Evolutionary conservation across 2,329 filamentous ascomycete genomes (phyloP).

Genomic region (Neophaeococcomyces aloes): DNA sequence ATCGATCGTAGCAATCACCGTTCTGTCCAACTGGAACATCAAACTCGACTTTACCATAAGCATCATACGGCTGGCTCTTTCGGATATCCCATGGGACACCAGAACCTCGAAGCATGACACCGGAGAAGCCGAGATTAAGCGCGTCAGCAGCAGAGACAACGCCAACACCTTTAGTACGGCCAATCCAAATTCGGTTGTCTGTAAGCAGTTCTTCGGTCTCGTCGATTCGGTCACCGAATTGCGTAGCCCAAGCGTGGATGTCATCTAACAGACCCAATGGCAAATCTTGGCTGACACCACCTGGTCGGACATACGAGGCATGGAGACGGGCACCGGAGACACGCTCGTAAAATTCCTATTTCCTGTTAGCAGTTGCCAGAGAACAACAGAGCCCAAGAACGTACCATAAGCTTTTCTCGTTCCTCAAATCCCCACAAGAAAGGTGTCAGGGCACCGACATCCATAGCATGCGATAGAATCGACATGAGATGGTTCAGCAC

Average conservation of each 20-base stretch:
- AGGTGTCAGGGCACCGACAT: conserved; percentile 92
- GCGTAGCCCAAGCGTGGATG: conserved; percentile 99
- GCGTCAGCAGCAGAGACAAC: conserved; percentile 86
- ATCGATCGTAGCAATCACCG: conserved; percentile 98
- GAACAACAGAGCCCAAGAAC: conserved; percentile 25
- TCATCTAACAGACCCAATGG: conserved; percentile 90
- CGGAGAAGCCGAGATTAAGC: conserved; percentile 93
- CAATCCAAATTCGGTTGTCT: conserved; percentile 98
- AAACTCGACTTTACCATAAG: conserved; percentile 95
- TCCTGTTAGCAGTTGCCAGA: conserved; percentile 2
- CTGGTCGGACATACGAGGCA: conserved; percentile 90
- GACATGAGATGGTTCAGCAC: conserved; percentile 97
- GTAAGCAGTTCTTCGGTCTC: conserved; percentile 98
- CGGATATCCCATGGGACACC: conserved; percentile 94
- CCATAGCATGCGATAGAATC: conserved; percentile 93
- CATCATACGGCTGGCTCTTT: conserved; percentile 94
- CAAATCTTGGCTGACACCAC: conserved; percentile 91
- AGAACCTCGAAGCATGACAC: conserved; percentile 95
- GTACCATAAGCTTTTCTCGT: conserved; percentile 98
- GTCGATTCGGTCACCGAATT: conserved; percentile 96
- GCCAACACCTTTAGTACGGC: conserved; percentile 80
- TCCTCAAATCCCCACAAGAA: conserved; percentile 99
- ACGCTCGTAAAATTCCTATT: conserved; percentile 97
- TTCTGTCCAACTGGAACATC: conserved; percentile 94
- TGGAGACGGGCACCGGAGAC: conserved; percentile 96